A percentile compares a stretch with the other conserved stretches of the same genome.
Evolutionary conservation across 441 rosid genomes (phyloP).

Genomic region (Raphanus hybrid): DNA sequence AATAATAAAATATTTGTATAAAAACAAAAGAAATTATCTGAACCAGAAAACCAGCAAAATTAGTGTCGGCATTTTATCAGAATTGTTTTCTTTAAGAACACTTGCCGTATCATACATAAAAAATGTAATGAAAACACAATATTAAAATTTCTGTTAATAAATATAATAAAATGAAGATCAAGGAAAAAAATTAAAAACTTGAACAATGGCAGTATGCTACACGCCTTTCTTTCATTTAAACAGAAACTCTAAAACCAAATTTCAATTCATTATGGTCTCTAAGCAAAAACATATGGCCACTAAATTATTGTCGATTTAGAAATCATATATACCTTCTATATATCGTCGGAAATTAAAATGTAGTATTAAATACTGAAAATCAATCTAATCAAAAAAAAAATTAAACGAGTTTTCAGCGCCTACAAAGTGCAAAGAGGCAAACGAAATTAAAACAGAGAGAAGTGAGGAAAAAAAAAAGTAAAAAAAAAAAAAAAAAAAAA

Average conservation of each 20-base stretch:
- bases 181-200: slow-evolving; percentile 4
- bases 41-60: slow-evolving; percentile 2
- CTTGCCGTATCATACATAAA: background rate
- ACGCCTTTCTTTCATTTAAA: slow-evolving; percentile 23
- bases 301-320: slow-evolving; percentile 9
- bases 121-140: background rate
- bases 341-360: slow-evolving; percentile 15
- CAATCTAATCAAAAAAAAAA: slow-evolving; percentile 15
- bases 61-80: slow-evolving; percentile 20
- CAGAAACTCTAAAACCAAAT: background rate
- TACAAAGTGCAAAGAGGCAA: slow-evolving; percentile 33
- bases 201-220: slow-evolving; percentile 23
- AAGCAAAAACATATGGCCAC: slow-evolving; percentile 21
- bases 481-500: background rate
- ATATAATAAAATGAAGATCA: background rate
- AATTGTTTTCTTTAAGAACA: background rate
- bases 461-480: background rate
- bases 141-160: background rate
- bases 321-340: slow-evolving; percentile 19
- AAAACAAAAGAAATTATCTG: background rate
- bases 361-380: slow-evolving; percentile 11
- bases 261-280: slow-evolving; percentile 3
- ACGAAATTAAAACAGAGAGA: slow-evolving; percentile 23
- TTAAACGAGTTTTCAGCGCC: slow-evolving; percentile 25
- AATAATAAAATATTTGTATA: background rate